Evolutionary conservation across 345 rosid genomes (phyloP).

Genomic region (Salix arbutifolia): DNA sequence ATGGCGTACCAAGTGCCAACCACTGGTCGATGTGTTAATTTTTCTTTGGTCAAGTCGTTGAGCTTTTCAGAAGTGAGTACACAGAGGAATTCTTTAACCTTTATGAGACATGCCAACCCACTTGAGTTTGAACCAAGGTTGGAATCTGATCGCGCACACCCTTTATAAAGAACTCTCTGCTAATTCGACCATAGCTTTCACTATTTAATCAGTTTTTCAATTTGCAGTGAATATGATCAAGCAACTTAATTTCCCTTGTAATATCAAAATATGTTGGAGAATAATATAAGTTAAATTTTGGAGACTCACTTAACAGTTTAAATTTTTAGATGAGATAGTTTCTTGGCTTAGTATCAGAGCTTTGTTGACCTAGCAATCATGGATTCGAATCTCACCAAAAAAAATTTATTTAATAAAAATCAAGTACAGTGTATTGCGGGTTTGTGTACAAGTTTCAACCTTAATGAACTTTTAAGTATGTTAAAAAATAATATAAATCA

Average conservation of each 20-base stretch:
- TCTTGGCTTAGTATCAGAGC: rapidly evolving
- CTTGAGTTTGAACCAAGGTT: neutral
- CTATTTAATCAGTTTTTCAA: neutral
- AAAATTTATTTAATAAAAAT: too few relatives aligned
- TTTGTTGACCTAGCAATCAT: too few relatives aligned
- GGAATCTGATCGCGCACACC: neutral
- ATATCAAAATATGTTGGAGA: neutral
- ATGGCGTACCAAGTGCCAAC: neutral
- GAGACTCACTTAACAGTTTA: too few relatives aligned
- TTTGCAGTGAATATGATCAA: neutral
- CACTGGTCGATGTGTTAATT: neutral
- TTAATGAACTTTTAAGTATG: too few relatives aligned
- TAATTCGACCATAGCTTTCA: neutral
- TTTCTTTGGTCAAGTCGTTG: neutral
- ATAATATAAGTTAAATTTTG: too few relatives aligned
- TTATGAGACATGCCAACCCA: neutral
- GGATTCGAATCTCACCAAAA: too few relatives aligned
- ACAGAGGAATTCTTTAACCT: neutral
- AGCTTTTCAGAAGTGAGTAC: conserved; percentile 2
- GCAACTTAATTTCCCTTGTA: neutral
- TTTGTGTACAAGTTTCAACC: too few relatives aligned
- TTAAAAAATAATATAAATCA: too few relatives aligned
- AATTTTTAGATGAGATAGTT: too few relatives aligned
- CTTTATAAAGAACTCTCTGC: neutral
- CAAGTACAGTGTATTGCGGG: too few relatives aligned